Base-by-base conservation (phyloP, 2,329 filamentous ascomycete genomes). In the Penicillium italicum region DNA sequence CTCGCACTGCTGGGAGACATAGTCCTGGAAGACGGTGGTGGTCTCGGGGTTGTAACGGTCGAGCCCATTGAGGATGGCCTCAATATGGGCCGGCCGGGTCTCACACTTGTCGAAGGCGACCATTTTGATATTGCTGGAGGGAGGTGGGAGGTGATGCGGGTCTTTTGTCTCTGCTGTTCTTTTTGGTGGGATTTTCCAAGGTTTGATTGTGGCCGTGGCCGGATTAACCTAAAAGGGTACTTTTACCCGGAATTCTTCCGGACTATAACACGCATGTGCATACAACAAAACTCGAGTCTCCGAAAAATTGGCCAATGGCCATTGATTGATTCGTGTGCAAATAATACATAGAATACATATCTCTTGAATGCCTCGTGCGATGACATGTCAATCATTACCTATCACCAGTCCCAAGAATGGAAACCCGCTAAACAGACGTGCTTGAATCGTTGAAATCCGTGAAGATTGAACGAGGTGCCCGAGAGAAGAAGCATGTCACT, bases 1-100 rank as follows among this genome's bases (percentile, higher is more conserved):
- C 78, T 97, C 93, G 82, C 94, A 99, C 80, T 99, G 94, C 77
- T 91, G 87, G 72, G 84, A 83, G 61, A 99, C 88, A 78, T 99
- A 99, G 75, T 90, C 88, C 82, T 99, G 93, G 76, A 99, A 94
- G 64, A 90, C 83, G 60, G 85, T 85, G 47, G 95, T 96, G 49
- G 94, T 96, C 81, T 99, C 94, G 40, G 94, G 94, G 78, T 99
- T 99, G 82, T 99, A 99, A 72, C 94, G 85, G 78, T 99, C 94
- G 62, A 99, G 90, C 67, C 94, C 93, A 79, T 93, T 96, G 73
- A 99, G 91, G 72, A 99, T 97, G 76, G 80, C 82, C 73, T 91
- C 88, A 77, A 99, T 95, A 76, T 94, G 87, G 66, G 94, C 90
- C 68, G 94, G 93, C 76, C 94, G 84, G 77, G 96, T 90, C 69